A percentile compares a stretch with the other conserved stretches of the same genome.
Conservation (phyloP, 2,329 filamentous ascomycete species). For the Ceratocystiopsis brevicomis region DNA sequence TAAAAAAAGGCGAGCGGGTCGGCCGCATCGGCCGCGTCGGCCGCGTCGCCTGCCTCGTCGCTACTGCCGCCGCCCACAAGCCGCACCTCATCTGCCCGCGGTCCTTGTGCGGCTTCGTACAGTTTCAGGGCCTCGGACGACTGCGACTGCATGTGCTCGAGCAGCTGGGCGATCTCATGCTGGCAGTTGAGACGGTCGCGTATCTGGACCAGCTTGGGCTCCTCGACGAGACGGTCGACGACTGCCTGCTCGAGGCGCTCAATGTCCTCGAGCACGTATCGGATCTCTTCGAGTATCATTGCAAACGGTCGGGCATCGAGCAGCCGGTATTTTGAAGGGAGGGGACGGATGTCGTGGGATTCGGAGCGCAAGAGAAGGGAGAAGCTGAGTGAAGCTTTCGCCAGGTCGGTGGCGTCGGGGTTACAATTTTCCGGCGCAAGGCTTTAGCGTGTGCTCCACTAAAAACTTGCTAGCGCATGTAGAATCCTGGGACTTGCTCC, state of each 20-base stretch:
- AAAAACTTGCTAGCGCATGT: too few relatives aligned
- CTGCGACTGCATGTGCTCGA: slow-evolving; percentile 74
- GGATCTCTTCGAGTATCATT: slow-evolving; percentile 83
- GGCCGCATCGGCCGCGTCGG: slow-evolving; percentile 28
- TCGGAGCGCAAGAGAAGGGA: too few relatives aligned
- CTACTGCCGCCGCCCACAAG: slow-evolving; percentile 35
- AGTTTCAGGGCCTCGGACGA: slow-evolving; percentile 63
- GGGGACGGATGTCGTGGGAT: too few relatives aligned
- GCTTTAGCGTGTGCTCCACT: not conserved
- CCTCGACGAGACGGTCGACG: slow-evolving; percentile 70
- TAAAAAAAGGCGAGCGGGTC: slow-evolving; percentile 88
- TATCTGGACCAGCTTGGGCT: slow-evolving; percentile 59
- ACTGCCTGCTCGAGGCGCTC: slow-evolving; percentile 91
- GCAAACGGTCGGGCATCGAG: not conserved
- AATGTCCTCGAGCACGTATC: slow-evolving; percentile 86
- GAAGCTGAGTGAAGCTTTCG: too few relatives aligned
- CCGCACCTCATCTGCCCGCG: slow-evolving; percentile 62
- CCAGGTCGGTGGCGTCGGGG: not conserved
- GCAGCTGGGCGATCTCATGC: slow-evolving; percentile 74
- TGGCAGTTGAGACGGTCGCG: slow-evolving; percentile 79
- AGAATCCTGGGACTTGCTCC: too few relatives aligned
- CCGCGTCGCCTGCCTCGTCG: too few relatives aligned
- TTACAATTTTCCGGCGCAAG: slow-evolving; percentile 7
- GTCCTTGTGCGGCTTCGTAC: slow-evolving; percentile 60
- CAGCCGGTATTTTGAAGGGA: too few relatives aligned